These are phyloP conservation scores for Cenchrus americanus DNA, from an alignment of 176 grass and related monocot genomes.

Conservation along the genomic window DNA sequence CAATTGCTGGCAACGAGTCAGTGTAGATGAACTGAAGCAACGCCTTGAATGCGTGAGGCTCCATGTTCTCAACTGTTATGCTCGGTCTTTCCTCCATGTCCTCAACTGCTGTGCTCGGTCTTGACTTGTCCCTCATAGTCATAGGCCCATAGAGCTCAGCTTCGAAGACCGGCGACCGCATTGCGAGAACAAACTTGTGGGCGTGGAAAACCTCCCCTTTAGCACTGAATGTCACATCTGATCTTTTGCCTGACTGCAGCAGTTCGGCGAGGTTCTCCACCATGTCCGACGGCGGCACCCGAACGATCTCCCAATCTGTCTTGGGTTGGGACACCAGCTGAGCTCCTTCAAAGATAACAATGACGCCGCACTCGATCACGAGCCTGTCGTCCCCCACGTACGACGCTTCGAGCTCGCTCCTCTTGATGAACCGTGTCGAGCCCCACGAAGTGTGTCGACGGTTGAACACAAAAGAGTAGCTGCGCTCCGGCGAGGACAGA, in stretches of 20 bases:
- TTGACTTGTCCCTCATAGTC: not conserved
- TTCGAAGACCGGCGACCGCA: not conserved
- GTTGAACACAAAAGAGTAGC: not conserved
- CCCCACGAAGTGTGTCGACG: not conserved
- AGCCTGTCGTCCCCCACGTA: not conserved
- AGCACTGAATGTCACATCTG: not conserved
- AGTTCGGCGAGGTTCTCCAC: not conserved
- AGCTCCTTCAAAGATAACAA: no score
- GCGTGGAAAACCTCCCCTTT: not conserved
- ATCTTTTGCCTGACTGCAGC: not conserved
- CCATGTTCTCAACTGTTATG: not conserved
- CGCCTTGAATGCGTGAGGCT: not conserved
- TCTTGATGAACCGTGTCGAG: not conserved
- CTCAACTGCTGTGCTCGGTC: no score
- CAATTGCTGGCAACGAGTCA: not conserved
- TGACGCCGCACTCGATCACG: not conserved
- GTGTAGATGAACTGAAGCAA: not conserved
- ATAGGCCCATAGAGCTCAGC: not conserved
- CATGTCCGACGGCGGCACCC: not conserved
- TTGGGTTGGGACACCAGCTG: not conserved
- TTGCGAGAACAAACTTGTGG: not conserved
- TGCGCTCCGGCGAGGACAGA: not conserved
- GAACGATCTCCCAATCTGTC: not conserved
- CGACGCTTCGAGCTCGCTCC: not conserved
- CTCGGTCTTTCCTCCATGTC: not conserved